phyloP scores from a whole-genome alignment of 2,329 filamentous ascomycete genomes.

The Lecanicillium sp. region DNA sequence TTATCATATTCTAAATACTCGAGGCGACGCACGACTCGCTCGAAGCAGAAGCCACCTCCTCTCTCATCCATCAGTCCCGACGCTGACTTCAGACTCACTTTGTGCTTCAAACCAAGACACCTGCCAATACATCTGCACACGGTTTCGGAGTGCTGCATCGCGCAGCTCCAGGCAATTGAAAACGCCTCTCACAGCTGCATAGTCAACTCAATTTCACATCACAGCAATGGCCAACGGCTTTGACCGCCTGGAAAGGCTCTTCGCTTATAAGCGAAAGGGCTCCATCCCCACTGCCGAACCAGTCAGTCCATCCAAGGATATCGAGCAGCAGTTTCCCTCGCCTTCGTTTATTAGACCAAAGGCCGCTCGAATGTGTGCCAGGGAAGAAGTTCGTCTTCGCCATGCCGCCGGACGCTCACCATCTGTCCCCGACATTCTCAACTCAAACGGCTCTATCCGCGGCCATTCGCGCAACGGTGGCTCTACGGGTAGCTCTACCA shows the following conservation, averaged over 20 bases:
- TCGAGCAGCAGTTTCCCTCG: constrained; percentile 35
- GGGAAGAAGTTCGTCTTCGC: constrained; percentile 34
- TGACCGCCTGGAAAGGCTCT: constrained; percentile 43
- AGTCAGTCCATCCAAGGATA: constrained; percentile 13
- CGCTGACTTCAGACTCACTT: constrained; percentile 2
- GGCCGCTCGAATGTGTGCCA: constrained; percentile 46
- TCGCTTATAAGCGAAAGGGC: constrained; percentile 34
- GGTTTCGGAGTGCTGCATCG: neutral
- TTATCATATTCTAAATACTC: no score
- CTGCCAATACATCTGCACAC: constrained; percentile 4
- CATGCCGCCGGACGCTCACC: constrained; percentile 20
- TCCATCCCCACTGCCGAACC: constrained; percentile 17
- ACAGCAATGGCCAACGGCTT: constrained; percentile 40
- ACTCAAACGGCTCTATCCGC: constrained; percentile 5
- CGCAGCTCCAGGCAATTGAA: no score
- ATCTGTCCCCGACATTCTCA: constrained; percentile 5
- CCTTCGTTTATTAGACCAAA: constrained; percentile 50
- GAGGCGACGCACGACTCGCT: no score
- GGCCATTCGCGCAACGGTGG: constrained; percentile 9
- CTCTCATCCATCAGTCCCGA: neutral
- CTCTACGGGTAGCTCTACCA: constrained; percentile 9
- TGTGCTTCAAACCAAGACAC: constrained; percentile 6
- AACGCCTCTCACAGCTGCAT: constrained; percentile 2
- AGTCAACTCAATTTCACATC: neutral
- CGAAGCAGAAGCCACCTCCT: neutral